Evolutionary conservation across 768 basidiomycete genomes (phyloP), one percentile per base, ranked within the genome.

Genomic region (Thelephora ganbajun): DNA sequence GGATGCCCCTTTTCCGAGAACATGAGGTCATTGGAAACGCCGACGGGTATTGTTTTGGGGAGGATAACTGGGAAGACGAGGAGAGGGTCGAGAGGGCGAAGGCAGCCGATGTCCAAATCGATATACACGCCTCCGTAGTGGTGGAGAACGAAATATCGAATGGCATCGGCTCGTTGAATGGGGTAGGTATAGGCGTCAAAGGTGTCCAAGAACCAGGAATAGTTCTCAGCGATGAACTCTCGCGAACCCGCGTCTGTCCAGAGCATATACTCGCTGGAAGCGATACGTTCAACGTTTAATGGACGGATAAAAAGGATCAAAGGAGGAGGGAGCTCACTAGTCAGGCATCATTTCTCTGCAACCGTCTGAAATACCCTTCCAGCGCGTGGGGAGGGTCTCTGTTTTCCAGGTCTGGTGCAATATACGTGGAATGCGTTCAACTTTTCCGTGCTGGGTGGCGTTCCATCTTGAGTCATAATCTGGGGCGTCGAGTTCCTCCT

Each of bases 351-450:
- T 80, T 57, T 85, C 78, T 49, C 82, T 75, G 67, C 96, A 98
- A 23, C 71, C 79, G 61, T 88, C 73, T 22, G 91, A 91, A 41
- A 92, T 72, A 35, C 66, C 68, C 51, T 75, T 74, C 93, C 93
- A 99, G 51, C 76, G 73, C 39, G 69, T 64, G 2, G 96, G 96
- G 19, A 99, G 70, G 0, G 74, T 76, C 47, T 93, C 83, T 9
- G 84, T 80, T 71, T 93, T 96, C 96, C 96, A 99, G 19, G 96
- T 98, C 74, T 97, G 94, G 64, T 99, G 96, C 43, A 99, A 76
- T 49, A 99, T 87, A 45, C 89, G 76, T 2, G 93, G 96, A 34
- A 98, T 80, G 54, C 73, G 77, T 59, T 96, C 86, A 35, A 76
- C 67, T 52, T 71, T 68, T 49, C 70, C 73, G 54, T 79, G 73